Percentiles rank a stretch among this genome's conserved stretches.
Evolutionary conservation across 129 eudicot genomes (phyloP).

Genomic region (Helianthus annuus): HanXRQr2.0-SUNRISE NC_035439.2:3301697-3302196

Average conservation of each 20-base stretch:
- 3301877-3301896: slow-evolving; percentile 49
- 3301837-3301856: background rate
- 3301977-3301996: slow-evolving; percentile 64
- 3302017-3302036: slow-evolving; percentile 32
- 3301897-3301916: slow-evolving; percentile 52
- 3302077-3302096: too few species aligned
- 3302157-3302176: too few species aligned
- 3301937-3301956: slow-evolving; percentile 46
- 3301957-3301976: slow-evolving; percentile 44
- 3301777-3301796: slow-evolving; percentile 43
- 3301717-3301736: slow-evolving; percentile 59
- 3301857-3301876: background rate
- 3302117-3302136: too few species aligned
- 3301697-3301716: slow-evolving; percentile 59
- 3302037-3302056: too few species aligned
- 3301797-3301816: slow-evolving; percentile 60
- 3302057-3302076: too few species aligned
- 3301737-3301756: slow-evolving; percentile 45
- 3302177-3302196: too few species aligned
- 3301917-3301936: slow-evolving; percentile 73
- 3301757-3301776: slow-evolving; percentile 31
- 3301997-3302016: slow-evolving; percentile 72
- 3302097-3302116: too few species aligned
- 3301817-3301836: slow-evolving; percentile 46
- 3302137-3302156: too few species aligned